A percentile compares a stretch with the other conserved stretches of the same genome.
phyloP scores from a whole-genome alignment of 2,329 filamentous ascomycete species.

The Lasiodiplodia theobromae region DNA sequence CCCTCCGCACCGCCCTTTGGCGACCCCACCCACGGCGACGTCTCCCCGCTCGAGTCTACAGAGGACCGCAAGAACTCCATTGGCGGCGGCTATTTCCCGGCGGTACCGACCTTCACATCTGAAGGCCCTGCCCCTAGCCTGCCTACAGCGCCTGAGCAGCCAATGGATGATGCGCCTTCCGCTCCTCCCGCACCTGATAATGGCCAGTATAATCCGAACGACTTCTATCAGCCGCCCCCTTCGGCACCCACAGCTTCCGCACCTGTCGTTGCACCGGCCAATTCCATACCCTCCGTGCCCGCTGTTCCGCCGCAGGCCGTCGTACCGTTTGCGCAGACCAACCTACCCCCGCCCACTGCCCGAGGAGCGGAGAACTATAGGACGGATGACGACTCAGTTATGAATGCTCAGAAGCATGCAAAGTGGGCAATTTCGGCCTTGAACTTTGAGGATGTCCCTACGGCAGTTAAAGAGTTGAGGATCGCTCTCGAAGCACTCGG shows the following conservation, averaged over 20 bases:
- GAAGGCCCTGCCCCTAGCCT: constrained; percentile 45
- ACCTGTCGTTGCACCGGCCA: neutral
- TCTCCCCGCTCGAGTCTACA: constrained; percentile 59
- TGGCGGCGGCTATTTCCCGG: constrained; percentile 66
- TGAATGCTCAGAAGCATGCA: constrained; percentile 90
- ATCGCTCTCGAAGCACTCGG: constrained; percentile 76
- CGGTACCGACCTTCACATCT: constrained; percentile 56
- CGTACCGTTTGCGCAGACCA: constrained; percentile 35
- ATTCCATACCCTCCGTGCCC: neutral
- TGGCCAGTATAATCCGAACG: constrained; percentile 36
- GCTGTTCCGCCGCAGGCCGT: neutral
- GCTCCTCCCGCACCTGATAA: constrained; percentile 31
- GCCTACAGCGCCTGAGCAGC: constrained; percentile 41
- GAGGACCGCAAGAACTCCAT: constrained; percentile 45
- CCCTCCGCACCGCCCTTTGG: constrained; percentile 51
- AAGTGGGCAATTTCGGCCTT: constrained; percentile 96
- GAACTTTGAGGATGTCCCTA: constrained; percentile 94
- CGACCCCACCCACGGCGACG: constrained; percentile 48
- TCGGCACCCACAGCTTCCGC: constrained; percentile 5
- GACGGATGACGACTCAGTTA: constrained; percentile 73
- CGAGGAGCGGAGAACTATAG: constrained; percentile 46
- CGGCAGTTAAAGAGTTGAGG: constrained; percentile 83
- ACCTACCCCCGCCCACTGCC: constrained; percentile 33
- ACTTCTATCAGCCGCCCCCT: constrained; percentile 41
- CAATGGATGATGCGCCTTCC: constrained; percentile 36